These are phyloP conservation scores for Citeromyces matritensis DNA, from an alignment of 805 yeast species.

Conservation along the genomic window DNA sequence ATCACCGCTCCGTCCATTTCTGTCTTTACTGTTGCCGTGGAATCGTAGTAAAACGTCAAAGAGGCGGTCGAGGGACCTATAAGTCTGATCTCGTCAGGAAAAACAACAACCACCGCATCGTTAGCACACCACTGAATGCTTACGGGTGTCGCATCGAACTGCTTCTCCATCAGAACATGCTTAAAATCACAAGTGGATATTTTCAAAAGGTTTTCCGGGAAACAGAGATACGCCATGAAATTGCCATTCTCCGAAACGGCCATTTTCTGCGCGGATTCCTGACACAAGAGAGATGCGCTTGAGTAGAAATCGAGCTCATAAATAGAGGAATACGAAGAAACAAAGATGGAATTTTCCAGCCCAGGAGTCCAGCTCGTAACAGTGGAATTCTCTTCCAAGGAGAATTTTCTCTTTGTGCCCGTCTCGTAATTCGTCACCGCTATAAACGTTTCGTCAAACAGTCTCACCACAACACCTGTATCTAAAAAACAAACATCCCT, in stretches of 20 bases:
- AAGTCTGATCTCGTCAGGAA: conserved; percentile 46
- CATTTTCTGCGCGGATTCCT: conserved; percentile 3
- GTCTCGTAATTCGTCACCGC: conserved; percentile 19
- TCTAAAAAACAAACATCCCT: conserved; percentile 21
- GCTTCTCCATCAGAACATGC: conserved; percentile 24
- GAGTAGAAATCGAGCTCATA: too few species aligned
- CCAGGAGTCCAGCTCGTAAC: conserved; percentile 4
- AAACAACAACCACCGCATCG: conserved; percentile 56
- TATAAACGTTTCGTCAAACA: conserved; percentile 23
- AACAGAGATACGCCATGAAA: conserved; percentile 13
- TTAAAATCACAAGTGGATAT: conserved; percentile 16
- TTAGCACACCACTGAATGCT: conserved; percentile 73
- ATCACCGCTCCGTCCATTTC: conserved; percentile 61
- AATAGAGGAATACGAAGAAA: too few species aligned
- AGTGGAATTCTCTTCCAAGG: too few species aligned
- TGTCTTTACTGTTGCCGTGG: conserved; percentile 26
- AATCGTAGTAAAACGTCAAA: conserved; percentile 34
- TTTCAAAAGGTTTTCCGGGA: conserved; percentile 13
- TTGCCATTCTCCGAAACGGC: conserved; percentile 5
- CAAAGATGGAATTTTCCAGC: too few species aligned
- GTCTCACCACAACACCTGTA: conserved; percentile 26
- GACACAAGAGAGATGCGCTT: too few species aligned
- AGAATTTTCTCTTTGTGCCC: too few species aligned
- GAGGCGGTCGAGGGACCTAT: conserved; percentile 57
- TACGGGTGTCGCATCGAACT: conserved; percentile 21